A percentile compares a stretch with the other conserved stretches of the same genome.
Conservation (phyloP, 2,329 filamentous ascomycete genomes). For the Lachnellula cervina region DNA sequence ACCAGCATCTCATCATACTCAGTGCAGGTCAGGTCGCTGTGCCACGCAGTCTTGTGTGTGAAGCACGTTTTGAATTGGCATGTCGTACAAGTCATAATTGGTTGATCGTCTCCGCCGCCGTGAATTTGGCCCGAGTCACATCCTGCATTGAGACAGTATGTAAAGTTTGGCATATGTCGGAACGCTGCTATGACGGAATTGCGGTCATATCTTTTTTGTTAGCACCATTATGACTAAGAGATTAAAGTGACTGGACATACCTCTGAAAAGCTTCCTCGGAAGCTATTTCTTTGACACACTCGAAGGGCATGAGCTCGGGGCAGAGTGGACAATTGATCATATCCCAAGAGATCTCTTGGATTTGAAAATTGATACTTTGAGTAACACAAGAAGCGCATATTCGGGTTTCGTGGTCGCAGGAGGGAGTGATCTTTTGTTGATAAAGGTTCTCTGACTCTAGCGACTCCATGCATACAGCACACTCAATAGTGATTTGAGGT, state of each 20-base stretch:
- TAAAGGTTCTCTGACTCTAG: background rate
- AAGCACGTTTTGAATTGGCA: constrained; percentile 41
- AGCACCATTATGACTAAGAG: background rate
- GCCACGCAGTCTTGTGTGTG: constrained; percentile 39
- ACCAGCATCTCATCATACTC: constrained; percentile 35
- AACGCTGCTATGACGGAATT: constrained; percentile 41
- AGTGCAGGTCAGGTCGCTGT: constrained; percentile 35
- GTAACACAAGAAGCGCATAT: constrained; percentile 13
- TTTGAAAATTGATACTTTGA: constrained; percentile 8
- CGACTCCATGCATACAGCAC: background rate
- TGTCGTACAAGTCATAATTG: constrained; percentile 39
- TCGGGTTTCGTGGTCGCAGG: constrained; percentile 11
- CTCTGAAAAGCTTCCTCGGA: constrained; percentile 39
- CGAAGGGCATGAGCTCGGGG: constrained; percentile 37
- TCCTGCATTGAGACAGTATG: constrained; percentile 46
- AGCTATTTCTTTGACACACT: constrained; percentile 43
- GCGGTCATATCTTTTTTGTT: constrained; percentile 36
- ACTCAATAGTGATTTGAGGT: background rate
- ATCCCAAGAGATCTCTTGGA: constrained; percentile 33
- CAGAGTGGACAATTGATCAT: constrained; percentile 51
- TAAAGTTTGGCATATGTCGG: constrained; percentile 41
- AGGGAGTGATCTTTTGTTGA: background rate
- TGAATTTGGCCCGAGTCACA: constrained; percentile 52
- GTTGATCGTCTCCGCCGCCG: constrained; percentile 34
- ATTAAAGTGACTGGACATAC: constrained; percentile 25